Evolutionary conservation across 371 early-diverging fungal genomes (phyloP), one percentile per base, ranked within the genome.

Genomic region (Coemansia sp.): DNA sequence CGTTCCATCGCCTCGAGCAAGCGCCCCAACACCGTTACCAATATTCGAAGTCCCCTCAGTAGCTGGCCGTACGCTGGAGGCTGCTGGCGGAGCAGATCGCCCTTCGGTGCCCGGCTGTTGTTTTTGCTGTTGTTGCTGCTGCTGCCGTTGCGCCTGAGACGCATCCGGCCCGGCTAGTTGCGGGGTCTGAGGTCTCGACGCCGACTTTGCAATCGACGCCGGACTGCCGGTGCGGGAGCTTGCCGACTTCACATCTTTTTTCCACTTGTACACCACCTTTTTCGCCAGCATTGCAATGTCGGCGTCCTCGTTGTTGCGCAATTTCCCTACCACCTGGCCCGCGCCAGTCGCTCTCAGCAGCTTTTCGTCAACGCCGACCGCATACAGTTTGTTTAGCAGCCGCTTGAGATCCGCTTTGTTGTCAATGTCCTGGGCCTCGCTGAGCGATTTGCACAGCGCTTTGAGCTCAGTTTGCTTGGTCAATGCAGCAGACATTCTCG

Each of bases 261-360:
- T 92, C 95, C 95, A 95, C 53, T 88, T 88, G 59, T 80, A 79
- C 2, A 93, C 88, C 42, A 91, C 79, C 32, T 79, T 85, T 65
- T 88, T 90, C 3, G 91, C 87, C 56, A 81, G 62, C 43, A 70
- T 79, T 0, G 86, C 84, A 16, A 92, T 84, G 5, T 79, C 80
- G 2, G 78, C 76, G 54, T 86, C 81, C 7, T 79, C 72, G 55
- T 87, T 82, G 54, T 85, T 86, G 20, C 89, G 73, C 54, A 93
- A 78, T 57, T 86, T 85, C 57, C 87, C 89, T 16, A 93, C 83
- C 42, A 83, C 83, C 60, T 89, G 77, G 10, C 95, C 95, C 59
- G 91, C 86, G 16, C 86, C 87, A 0, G 94, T 91, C 68, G 83
- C 57, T 49, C 71, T 48, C 36, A 77, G 57, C 47, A 79, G 59